Evolutionary conservation across 345 rosid species (phyloP).

Genomic region (Triadica sebifera): DNA sequence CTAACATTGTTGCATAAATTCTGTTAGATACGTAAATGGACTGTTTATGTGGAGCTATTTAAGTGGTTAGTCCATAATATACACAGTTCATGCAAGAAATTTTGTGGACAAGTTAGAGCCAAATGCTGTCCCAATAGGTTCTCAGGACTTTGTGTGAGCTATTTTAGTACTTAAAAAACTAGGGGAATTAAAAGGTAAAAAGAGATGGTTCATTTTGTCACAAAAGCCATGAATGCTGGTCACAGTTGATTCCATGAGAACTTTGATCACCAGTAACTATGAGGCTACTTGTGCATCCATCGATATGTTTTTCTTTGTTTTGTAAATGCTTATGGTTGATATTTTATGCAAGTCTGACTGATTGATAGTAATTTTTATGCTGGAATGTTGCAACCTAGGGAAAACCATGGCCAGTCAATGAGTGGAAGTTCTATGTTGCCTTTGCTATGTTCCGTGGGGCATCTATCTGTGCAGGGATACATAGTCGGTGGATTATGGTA

Average conservation of each 20-base stretch:
- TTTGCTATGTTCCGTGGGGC: constrained; percentile 89
- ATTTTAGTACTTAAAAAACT: neutral
- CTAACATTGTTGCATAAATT: neutral
- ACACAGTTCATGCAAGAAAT: neutral
- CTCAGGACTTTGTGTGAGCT: no score
- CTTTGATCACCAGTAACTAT: neutral
- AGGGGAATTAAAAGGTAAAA: neutral
- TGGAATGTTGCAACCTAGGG: constrained; percentile 49
- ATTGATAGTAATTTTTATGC: neutral
- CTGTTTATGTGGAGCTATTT: neutral
- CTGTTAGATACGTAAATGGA: neutral
- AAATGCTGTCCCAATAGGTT: no score
- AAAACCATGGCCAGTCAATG: constrained; percentile 78
- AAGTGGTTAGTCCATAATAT: neutral
- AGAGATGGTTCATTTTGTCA: neutral
- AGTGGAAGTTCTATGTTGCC: constrained; percentile 93
- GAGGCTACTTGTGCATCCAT: neutral
- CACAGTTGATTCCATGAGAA: neutral
- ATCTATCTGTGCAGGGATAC: constrained; percentile 70
- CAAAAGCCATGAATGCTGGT: neutral
- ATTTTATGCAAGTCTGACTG: neutral
- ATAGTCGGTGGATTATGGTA: constrained; percentile 93
- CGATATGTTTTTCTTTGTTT: neutral
- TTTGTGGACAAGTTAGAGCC: neutral
- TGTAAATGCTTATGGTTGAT: neutral